A percentile compares a stretch with the other conserved stretches of the same genome.
Evolutionary conservation across 495 filamentous ascomycete genomes (phyloP).

Genomic region (Friedmanniomyces endolithicus): DNA sequence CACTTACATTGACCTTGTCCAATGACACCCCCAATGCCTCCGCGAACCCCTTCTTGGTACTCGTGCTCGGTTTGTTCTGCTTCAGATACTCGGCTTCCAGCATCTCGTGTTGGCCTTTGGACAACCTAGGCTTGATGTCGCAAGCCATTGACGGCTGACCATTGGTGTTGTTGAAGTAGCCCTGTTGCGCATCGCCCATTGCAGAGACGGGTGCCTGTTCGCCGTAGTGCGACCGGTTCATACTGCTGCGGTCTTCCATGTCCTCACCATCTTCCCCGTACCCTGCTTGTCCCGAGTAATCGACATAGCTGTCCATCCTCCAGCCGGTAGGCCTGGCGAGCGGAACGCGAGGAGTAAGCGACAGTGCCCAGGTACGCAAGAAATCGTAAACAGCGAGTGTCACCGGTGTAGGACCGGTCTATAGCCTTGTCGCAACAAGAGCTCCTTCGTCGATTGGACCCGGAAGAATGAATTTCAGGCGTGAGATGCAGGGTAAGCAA

Average conservation of each 20-base stretch:
- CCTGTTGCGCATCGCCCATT: not conserved
- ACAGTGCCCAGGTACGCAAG: not conserved
- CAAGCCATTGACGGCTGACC: conserved; percentile 1
- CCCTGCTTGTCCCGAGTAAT: conserved; percentile 5
- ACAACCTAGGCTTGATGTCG: conserved; percentile 34
- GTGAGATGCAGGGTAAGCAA: not conserved
- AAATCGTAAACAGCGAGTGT: not conserved
- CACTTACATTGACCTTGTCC: conserved; percentile 35
- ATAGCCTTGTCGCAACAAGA: not conserved
- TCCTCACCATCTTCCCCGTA: not conserved
- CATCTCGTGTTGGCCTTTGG: conserved; percentile 35
- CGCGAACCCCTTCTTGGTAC: conserved; percentile 32
- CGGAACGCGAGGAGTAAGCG: not conserved
- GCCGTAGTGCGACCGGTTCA: not conserved
- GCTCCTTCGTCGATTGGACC: not conserved
- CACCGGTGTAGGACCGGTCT: not conserved
- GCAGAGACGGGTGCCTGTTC: not conserved
- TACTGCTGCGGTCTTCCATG: conserved; percentile 1
- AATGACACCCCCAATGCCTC: conserved; percentile 28
- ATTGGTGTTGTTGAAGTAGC: conserved; percentile 1
- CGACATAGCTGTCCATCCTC: conserved; percentile 3
- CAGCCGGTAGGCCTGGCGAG: not conserved
- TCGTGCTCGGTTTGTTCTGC: conserved; percentile 31
- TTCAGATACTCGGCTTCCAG: conserved; percentile 30
- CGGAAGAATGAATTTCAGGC: not conserved